Evolutionary conservation across 208 protist genomes (phyloP).

Genomic region (Leishmania lainsoni): DNA sequence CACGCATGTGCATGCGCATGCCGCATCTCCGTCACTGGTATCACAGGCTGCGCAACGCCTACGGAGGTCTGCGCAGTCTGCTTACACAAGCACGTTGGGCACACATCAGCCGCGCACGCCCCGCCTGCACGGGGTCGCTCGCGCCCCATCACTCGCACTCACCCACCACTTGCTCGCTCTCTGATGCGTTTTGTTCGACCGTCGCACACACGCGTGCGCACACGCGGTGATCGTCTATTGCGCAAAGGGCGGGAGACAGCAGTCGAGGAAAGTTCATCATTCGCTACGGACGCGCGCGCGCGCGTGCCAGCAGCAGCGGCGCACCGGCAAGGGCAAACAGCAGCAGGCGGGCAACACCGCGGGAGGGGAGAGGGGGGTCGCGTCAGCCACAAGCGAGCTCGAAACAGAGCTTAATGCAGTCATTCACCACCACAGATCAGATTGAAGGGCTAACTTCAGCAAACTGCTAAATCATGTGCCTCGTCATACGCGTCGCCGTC

Average conservation of each 20-base stretch:
- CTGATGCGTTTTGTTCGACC: conserved; percentile 1
- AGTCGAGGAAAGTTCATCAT: not conserved
- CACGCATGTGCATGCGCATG: not conserved
- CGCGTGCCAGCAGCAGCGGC: too few relatives aligned
- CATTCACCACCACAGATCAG: not conserved
- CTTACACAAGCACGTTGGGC: conserved; percentile 33
- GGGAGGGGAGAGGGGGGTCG: too few relatives aligned
- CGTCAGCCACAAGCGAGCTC: not conserved
- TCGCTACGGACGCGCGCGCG: not conserved
- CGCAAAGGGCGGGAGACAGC: not conserved
- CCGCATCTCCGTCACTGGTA: conserved; percentile 31
- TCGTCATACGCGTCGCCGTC: conserved; percentile 26
- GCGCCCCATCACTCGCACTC: too few relatives aligned
- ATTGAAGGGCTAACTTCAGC: conserved; percentile 37
- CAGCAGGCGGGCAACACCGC: not conserved
- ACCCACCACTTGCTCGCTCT: not conserved
- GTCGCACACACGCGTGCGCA: not conserved
- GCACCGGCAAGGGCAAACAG: not conserved
- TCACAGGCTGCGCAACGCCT: conserved; percentile 24
- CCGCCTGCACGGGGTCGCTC: not conserved
- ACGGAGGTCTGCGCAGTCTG: conserved; percentile 12
- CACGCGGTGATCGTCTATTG: conserved; percentile 1
- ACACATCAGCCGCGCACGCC: not conserved
- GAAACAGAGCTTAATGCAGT: not conserved
- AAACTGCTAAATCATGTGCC: not conserved